phyloP scores from a whole-genome alignment of 1,139 yeast species.

The Yamadazyma kanchanaburiensis region DNA sequence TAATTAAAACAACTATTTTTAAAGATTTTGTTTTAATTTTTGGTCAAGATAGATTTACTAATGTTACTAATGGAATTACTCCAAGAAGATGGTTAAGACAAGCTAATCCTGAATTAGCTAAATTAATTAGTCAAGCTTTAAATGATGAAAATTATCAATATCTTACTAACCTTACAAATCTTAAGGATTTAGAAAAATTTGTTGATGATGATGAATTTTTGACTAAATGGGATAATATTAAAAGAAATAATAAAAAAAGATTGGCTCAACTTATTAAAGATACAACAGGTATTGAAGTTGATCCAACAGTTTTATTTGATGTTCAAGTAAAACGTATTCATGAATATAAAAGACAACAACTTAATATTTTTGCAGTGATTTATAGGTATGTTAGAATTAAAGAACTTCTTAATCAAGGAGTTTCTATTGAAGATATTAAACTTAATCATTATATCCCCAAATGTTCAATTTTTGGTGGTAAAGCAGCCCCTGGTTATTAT shows the following conservation, averaged over 20 bases:
- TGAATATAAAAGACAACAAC: slow-evolving; percentile 93
- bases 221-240: slow-evolving; percentile 67
- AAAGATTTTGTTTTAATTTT: slow-evolving; percentile 82
- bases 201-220: slow-evolving; percentile 70
- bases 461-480: slow-evolving; percentile 87
- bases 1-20: slow-evolving; percentile 85
- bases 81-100: slow-evolving; percentile 97
- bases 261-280: slow-evolving; percentile 69
- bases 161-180: slow-evolving; percentile 63
- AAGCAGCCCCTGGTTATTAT: slow-evolving; percentile 95
- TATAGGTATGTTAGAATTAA: slow-evolving; percentile 78
- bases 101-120: slow-evolving; percentile 81
- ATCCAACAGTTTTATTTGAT: slow-evolving; percentile 77
- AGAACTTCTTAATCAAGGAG: slow-evolving; percentile 50
- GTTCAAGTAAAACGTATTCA: slow-evolving; percentile 94
- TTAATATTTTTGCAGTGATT: slow-evolving; percentile 87
- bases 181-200: slow-evolving; percentile 65
- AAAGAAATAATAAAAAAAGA: slow-evolving; percentile 64
- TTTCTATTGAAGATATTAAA: slow-evolving; percentile 55
- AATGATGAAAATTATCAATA: slow-evolving; percentile 63
- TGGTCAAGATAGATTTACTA: slow-evolving; percentile 80
- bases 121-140: slow-evolving; percentile 66
- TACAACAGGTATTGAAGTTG: slow-evolving; percentile 66
- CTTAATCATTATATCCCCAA: slow-evolving; percentile 63
- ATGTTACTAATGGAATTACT: slow-evolving; percentile 93